Base-by-base conservation (phyloP, 768 basidiomycete species). In the Dacryopinax spathularia region DNA sequence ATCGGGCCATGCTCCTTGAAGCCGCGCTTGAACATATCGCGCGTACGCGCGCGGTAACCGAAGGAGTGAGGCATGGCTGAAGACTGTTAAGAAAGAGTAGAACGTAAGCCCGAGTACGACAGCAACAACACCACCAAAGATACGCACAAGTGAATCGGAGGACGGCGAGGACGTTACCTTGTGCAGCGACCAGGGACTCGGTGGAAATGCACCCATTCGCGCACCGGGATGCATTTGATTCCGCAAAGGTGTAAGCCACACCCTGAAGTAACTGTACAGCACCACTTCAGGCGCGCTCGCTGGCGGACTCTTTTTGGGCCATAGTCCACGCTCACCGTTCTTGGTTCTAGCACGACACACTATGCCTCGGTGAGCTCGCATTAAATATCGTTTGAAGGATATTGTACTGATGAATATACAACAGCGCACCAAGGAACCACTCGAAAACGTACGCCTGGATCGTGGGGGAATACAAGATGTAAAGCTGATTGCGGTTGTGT, bases 41-140 rank as follows among this genome's bases (percentile, higher is more conserved):
- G 93, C 87, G 95, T 98, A 72, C 95, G 93, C 89, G 95, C 95
- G 76, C 95, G 88, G 82, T 94, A 91, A 91, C 95, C 95, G 84
- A 87, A 99, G 64, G 95, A 97, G 91, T 97, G 92, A 81, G 95
- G 95, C 95, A 99, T 97, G 63, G 64, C 36, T 60, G 35, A 60
- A 35, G 60, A 35, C 33, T 60, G 16, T 16, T 25, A 64, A 60
- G 33, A 15, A 20, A 36, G 33, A 25, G 16, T 31, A 59, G n/a
- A 25, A 9, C 25, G 48, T 48, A 29, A 48, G 31, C 25, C 1
- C 33, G 22, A 9, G 62, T 12, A 15, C 18, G 44, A 29, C 44
- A 59, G 27, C 29, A 25, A 22, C 20, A 39, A 22, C 33, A 31
- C 39, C 20, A 37, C 33, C 33, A 25, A 22, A 25, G 18, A 62